Evolutionary conservation across 208 protist species (phyloP), one percentile per base, ranked within the genome.

Genomic region (Crithidia mellificae): DNA sequence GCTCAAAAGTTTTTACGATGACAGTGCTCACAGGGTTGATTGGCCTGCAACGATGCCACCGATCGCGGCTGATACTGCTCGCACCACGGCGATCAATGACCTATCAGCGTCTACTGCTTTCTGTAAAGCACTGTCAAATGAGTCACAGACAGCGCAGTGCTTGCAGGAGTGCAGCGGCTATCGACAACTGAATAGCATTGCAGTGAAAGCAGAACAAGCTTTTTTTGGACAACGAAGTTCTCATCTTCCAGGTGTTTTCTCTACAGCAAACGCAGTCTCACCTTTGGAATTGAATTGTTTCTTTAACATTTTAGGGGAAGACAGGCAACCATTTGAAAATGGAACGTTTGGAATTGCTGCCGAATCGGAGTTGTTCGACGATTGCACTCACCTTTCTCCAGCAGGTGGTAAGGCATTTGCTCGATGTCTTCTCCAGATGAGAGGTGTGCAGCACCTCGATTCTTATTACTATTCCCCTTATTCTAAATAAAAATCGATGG

Each of bases 331-430:
- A 2, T 2, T 25, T 1, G 19, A 24, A 9, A 68, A 65, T 25
- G 46, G 44, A n/a, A n/a, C n/a, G n/a, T n/a, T n/a, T n/a, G n/a
- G n/a, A n/a, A n/a, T n/a, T n/a, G n/a, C n/a, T n/a, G n/a, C n/a
- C n/a, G n/a, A n/a, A n/a, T n/a, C n/a, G n/a, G n/a, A n/a, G 6
- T 51, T 55, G 0, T 69, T 69, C 24, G 47, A 22, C 44, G 17
- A n/a, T 20, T 76, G 62, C 22, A n/a, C 59, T 27, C 63, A 65
- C 46, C 55, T 76, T 30, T 69, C 70, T 17, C 70, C 63, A 5
- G 46, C 9, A 0, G 70, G 70, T 11, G 54, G 29, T 6, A 32
- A 43, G 12, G 63, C 54, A 6, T 51, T 63, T 43, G 70, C 70
- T 7, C n/a, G 12, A 2, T 65, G 47, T 25, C 46, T 55, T 55